These are phyloP conservation scores for Mortierella hygrophila DNA, from an alignment of 192 early-diverging fungal genomes.

Conservation along the genomic window DNA sequence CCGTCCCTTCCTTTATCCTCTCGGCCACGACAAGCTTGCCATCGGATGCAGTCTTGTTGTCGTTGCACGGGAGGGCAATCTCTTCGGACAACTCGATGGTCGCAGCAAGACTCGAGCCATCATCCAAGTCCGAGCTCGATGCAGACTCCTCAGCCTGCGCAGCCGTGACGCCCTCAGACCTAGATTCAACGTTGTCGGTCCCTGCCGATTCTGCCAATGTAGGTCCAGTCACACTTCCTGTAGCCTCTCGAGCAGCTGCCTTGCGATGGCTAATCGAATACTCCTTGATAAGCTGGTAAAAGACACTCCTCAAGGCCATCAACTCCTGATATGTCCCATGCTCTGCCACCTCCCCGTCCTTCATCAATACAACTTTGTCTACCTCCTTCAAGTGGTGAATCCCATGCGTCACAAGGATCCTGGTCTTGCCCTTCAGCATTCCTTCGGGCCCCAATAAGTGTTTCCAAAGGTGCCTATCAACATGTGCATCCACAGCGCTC, in stretches of 20 bases:
- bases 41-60: not conserved
- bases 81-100: not conserved
- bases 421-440: conserved; percentile 69
- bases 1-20: conserved; percentile 28
- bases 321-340: conserved; percentile 66
- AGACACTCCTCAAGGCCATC: conserved; percentile 43
- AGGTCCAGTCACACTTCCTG: conserved; percentile 14
- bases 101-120: not conserved
- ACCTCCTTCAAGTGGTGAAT: conserved; percentile 73
- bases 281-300: conserved; percentile 60
- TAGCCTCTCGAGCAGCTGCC: not conserved
- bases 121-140: not conserved
- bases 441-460: conserved; percentile 78
- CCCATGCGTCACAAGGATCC: conserved; percentile 78
- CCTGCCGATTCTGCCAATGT: not conserved
- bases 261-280: conserved; percentile 23
- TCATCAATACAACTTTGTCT: conserved; percentile 69
- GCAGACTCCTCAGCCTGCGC: conserved; percentile 18
- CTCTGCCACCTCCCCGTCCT: conserved; percentile 70
- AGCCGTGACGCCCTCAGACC: not conserved
- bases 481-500: conserved; percentile 73
- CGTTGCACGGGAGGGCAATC: not conserved
- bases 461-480: conserved; percentile 75
- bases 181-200: not conserved
- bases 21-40: conserved; percentile 29